Evolutionary conservation across 108 stramenopile species (phyloP), one percentile per base, ranked within the genome.

Genomic region (Cyclostephanos tholiformis): DNA sequence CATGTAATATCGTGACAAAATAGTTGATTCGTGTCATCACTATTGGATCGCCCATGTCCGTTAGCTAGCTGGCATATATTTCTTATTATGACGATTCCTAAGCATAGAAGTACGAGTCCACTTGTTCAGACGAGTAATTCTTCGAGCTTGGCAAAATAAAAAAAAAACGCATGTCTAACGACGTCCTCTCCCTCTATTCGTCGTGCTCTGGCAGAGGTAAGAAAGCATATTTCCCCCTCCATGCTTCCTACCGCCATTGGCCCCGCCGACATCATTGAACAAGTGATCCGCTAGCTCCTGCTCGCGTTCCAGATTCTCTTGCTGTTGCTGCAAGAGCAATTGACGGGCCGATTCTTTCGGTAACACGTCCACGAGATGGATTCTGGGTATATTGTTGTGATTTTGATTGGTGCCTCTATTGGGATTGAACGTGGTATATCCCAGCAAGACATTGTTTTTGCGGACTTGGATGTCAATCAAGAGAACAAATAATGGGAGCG

Each of bases 201-300:
- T 48, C 14, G 78, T 57, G 44, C 66, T 68, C 32, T 81, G 73
- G 53, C 64, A 62, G 13, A 81, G 44, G 36, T 64, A 64, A 13
- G 50, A 63, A 9, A 30, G 63, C 67, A 80, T 74, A 23, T 63
- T 69, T 6, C 68, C 63, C 39, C 69, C 32, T n/a, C 69, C 69
- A 41, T 75, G 36, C 68, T 74, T 69, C 55, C 56, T 63, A 22
- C 69, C 70, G 20, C 68, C 27, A 67, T 62, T 77, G 30, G 56
- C 60, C 13, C 77, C 85, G 32, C 60, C n/a, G n/a, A n/a, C 80
- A 60, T 86, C 87, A 29, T 79, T 79, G 63, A 89, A 89, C 39
- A 89, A 74, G 29, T 55, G 76, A 55, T 89, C 89, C 5, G 89
- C 89, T 38, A 77, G 43, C 43, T 81, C 83, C 46, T 89, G 78